Percentiles rank a stretch among this genome's conserved stretches.
Evolutionary conservation across 1,139 yeast genomes (phyloP).

Genomic region (Sugiyamaella pinicola): DNA sequence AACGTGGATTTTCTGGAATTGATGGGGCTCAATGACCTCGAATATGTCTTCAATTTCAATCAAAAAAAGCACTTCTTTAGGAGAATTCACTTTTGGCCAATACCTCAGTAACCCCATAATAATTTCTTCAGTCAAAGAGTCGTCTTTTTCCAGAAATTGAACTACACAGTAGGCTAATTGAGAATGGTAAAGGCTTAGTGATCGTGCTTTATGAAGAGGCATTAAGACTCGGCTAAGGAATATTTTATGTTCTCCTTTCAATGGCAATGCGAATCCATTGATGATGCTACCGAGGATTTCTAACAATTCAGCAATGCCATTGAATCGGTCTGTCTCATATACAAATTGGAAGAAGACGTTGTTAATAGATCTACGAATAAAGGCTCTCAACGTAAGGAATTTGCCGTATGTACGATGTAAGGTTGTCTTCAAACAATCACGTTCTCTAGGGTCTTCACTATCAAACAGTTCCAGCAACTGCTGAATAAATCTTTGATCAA

Average conservation of each 20-base stretch:
- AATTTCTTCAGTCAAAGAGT: conserved; percentile 88
- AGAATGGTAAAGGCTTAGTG: conserved; percentile 88
- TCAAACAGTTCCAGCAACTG: conserved; percentile 85
- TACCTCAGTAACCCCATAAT: conserved; percentile 87
- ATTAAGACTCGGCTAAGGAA: conserved; percentile 85
- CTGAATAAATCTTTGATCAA: conserved; percentile 87
- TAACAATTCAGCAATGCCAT: conserved; percentile 91
- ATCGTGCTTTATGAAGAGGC: conserved; percentile 90
- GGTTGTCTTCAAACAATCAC: conserved; percentile 93
- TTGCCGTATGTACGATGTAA: conserved; percentile 95
- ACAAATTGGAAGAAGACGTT: conserved; percentile 91
- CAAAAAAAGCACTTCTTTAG: conserved; percentile 93
- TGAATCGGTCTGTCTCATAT: conserved; percentile 93
- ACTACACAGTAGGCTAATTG: conserved; percentile 96
- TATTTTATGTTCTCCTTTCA: conserved; percentile 94
- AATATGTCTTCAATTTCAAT: conserved; percentile 96
- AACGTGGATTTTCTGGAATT: conserved; percentile 87
- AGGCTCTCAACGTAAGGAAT: conserved; percentile 84
- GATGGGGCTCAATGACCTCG: conserved; percentile 93
- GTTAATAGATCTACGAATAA: conserved; percentile 86
- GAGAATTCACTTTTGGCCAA: conserved; percentile 97
- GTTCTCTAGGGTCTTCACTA: conserved; percentile 93
- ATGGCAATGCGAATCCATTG: conserved; percentile 96
- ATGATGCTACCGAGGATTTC: conserved; percentile 96
- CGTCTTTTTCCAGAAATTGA: conserved; percentile 94